Conservation (phyloP, 306 rosid genomes). For the Quercus glauca region DNA sequence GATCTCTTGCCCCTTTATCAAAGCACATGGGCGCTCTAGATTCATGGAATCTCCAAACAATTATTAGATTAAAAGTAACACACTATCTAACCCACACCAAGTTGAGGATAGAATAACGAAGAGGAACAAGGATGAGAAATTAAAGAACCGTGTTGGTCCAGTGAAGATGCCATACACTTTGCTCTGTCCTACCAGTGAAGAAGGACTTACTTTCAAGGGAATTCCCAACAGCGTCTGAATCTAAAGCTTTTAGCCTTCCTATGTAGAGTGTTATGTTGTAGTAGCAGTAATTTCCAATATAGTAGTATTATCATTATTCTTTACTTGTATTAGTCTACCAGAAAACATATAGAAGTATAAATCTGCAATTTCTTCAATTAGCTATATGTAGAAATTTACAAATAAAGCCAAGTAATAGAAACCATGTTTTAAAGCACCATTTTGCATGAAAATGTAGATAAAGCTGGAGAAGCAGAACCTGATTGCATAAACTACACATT, state of each 20-base stretch:
- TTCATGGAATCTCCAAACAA: no score
- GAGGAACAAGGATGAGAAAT: slow-evolving; percentile 42
- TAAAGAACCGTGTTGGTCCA: slow-evolving; percentile 58
- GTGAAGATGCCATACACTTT: slow-evolving; percentile 60
- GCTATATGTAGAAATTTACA: not conserved
- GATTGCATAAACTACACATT: no score
- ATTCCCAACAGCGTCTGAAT: slow-evolving; percentile 72
- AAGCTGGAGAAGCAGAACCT: no score
- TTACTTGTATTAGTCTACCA: not conserved
- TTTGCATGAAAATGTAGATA: no score
- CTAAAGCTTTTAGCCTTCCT: not conserved
- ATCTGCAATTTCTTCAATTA: not conserved
- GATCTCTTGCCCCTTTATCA: no score
- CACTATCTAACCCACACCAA: not conserved
- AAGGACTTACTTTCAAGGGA: slow-evolving; percentile 65
- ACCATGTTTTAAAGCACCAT: no score
- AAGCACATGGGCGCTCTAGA: no score
- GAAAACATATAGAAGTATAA: no score
- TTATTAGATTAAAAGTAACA: no score
- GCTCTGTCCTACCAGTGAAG: slow-evolving; percentile 48
- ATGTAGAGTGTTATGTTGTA: not conserved
- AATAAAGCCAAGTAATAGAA: no score
- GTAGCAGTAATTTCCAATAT: not conserved
- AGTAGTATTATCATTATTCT: not conserved
- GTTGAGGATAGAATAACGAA: slow-evolving; percentile 31